A percentile compares a stretch with the other conserved stretches of the same genome.
Conservation (phyloP, 306 rosid species). For the Purshia tridentata region DNA sequence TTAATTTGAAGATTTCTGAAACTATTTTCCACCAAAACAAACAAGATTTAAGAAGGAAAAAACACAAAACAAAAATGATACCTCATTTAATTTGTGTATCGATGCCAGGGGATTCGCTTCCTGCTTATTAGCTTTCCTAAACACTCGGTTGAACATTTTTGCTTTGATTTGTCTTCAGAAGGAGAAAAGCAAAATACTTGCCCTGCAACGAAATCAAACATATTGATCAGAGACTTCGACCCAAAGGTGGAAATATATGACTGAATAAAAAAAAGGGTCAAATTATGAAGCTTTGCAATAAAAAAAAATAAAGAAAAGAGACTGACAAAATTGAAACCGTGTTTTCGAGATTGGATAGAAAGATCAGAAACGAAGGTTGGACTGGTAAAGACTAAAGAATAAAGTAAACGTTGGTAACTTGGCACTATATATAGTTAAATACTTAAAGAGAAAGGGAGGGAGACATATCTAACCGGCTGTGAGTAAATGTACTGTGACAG, state of each 20-base stretch:
- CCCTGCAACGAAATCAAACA: conserved; percentile 9
- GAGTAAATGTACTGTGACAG: background rate
- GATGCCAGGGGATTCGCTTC: conserved; percentile 68
- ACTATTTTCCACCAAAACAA: background rate
- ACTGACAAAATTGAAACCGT: background rate
- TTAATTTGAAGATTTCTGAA: too few relatives aligned
- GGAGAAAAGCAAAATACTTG: background rate
- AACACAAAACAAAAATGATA: conserved; percentile 14
- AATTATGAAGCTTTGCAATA: background rate
- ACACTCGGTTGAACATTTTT: conserved; percentile 68
- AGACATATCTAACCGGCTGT: background rate
- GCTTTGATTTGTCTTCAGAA: conserved; percentile 19
- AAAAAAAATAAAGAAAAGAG: background rate
- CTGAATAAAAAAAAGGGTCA: background rate
- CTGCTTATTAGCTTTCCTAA: conserved; percentile 74
- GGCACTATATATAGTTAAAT: background rate
- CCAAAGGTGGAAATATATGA: background rate
- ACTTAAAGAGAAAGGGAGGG: background rate
- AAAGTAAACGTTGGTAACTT: background rate
- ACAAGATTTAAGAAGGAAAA: too few relatives aligned
- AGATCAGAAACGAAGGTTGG: background rate
- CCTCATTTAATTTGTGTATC: conserved; percentile 88
- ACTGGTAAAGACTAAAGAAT: background rate
- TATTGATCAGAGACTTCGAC: conserved; percentile 14
- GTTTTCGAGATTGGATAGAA: background rate